Evolutionary conservation across 257 asterid species (phyloP), one percentile per base, ranked within the genome.

Genomic region (Vinca minor): DNA sequence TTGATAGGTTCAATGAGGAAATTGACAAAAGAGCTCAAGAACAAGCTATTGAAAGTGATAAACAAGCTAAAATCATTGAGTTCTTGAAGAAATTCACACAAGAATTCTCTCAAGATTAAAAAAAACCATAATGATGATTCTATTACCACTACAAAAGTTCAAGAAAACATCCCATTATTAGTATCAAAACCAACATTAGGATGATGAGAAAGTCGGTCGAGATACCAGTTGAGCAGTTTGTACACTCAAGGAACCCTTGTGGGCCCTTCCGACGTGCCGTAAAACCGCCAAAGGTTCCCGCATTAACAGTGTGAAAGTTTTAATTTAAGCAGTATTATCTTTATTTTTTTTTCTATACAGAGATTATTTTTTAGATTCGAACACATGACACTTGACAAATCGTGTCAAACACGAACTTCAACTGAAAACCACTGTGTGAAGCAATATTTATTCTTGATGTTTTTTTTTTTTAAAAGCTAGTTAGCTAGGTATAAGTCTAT

Each of bases 31-130:
- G 88, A 45, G 72, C 74, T n/a, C 69, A 71, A 61, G 90, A 85
- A 59, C 88, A 78, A 41, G 82, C 77, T 11, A 64, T 60, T 44
- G 82, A 93, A 0, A 66, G 71, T 1, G 78, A 83, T 59, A 81
- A 89, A 35, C 88, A 85, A 18, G 78, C 85, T 47, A 71, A 64
- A 36, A 76, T 85, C 14, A 73, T 87, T 21, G 76, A 81, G 10
- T 84, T 85, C 59, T 66, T 87, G 44, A 81, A 79, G 74, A 77
- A 80, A 29, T 80, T 76, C 74, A 62, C 55, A n/a, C 42, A 68
- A 17, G 55, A 39, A n/a, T 55, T 71, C 52, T 45, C 53, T 23
- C 54, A 72, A 70, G 67, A 67, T 57, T 66, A 70, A 29, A 23
- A 52, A 69, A 64, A 74, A 66, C 70, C 74, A 68, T 66, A 62